These are phyloP conservation scores for Syncephalastrum monosporum DNA, from an alignment of 371 early-diverging fungal genomes.

Conservation along the genomic window DNA sequence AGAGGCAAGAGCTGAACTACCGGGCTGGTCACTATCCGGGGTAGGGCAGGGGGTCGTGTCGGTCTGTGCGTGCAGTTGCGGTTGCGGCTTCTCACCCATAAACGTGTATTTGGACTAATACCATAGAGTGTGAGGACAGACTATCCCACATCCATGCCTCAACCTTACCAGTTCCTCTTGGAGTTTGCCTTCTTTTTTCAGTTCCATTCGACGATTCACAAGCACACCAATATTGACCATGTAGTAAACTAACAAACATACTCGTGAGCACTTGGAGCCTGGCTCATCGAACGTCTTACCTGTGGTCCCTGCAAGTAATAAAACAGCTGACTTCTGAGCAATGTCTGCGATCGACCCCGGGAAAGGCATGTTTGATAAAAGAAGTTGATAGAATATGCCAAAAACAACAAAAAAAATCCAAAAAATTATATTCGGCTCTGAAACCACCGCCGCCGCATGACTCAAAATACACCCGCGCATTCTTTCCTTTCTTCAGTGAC, in stretches of 20 bases:
- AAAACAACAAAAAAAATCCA: conserved; percentile 1
- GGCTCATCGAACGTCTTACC: conserved; percentile 15
- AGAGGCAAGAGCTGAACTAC: conserved; percentile 5
- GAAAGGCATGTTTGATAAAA: conserved; percentile 26
- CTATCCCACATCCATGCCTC: not conserved
- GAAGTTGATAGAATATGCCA: conserved; percentile 1
- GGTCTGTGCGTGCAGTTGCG: conserved; percentile 37
- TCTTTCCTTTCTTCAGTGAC: too few relatives aligned
- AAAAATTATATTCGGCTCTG: not conserved
- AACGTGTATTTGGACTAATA: not conserved
- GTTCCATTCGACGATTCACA: conserved; percentile 53
- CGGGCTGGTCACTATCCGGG: conserved; percentile 31
- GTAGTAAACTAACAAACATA: conserved; percentile 61
- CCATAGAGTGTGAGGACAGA: not conserved
- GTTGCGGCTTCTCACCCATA: conserved; percentile 7
- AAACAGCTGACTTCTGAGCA: conserved; percentile 49
- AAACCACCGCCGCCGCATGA: too few relatives aligned
- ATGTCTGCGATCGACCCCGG: conserved; percentile 44
- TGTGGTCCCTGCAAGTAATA: conserved; percentile 47
- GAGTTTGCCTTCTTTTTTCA: conserved; percentile 47
- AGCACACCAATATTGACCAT: conserved; percentile 77
- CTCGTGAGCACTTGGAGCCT: not conserved
- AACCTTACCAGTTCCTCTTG: conserved; percentile 46
- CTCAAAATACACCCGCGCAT: too few relatives aligned
- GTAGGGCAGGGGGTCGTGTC: conserved; percentile 42